Evolutionary conservation across 1,139 yeast species (phyloP).

Genomic region (Suhomyces chickasaworum): DNA sequence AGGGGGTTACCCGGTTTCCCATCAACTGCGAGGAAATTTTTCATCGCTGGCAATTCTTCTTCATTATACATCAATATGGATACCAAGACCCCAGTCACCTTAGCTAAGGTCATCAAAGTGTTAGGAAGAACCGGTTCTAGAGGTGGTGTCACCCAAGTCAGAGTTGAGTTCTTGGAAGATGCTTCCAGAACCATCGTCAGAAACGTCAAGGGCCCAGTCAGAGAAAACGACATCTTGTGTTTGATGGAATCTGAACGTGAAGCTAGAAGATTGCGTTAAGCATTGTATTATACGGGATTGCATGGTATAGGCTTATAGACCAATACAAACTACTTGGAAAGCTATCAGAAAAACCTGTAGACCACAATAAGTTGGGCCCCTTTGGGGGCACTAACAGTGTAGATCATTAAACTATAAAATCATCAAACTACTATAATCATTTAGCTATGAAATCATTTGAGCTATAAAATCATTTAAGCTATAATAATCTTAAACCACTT

Average conservation of each 20-base stretch:
- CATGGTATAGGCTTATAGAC: slow-evolving; percentile 12
- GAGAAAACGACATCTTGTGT: slow-evolving; percentile 32
- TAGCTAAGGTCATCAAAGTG: slow-evolving; percentile 32
- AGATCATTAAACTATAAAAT: too few species aligned
- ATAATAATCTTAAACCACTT: too few species aligned
- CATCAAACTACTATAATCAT: too few species aligned
- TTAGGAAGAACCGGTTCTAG: slow-evolving; percentile 34
- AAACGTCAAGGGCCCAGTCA: slow-evolving; percentile 34
- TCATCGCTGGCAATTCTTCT: slow-evolving; percentile 8
- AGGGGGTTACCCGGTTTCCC: slow-evolving; percentile 10
- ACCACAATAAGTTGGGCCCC: too few species aligned
- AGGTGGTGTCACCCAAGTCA: slow-evolving; percentile 34
- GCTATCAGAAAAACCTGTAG: too few species aligned
- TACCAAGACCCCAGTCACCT: slow-evolving; percentile 31
- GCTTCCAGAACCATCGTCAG: slow-evolving; percentile 32
- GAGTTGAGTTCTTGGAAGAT: slow-evolving; percentile 32
- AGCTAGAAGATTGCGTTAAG: slow-evolving; percentile 33
- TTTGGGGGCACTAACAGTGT: too few species aligned
- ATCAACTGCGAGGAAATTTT: slow-evolving; percentile 5
- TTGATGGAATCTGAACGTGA: slow-evolving; percentile 34
- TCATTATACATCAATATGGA: slow-evolving; percentile 18
- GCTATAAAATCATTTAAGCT: too few species aligned
- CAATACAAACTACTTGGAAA: slow-evolving; percentile 6
- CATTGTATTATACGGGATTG: slow-evolving; percentile 7
- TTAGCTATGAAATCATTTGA: too few species aligned